A percentile compares a stretch with the other conserved stretches of the same genome.
phyloP scores from a whole-genome alignment of 2,329 filamentous ascomycete species.

The Rhynchosporium graminicola region DNA sequence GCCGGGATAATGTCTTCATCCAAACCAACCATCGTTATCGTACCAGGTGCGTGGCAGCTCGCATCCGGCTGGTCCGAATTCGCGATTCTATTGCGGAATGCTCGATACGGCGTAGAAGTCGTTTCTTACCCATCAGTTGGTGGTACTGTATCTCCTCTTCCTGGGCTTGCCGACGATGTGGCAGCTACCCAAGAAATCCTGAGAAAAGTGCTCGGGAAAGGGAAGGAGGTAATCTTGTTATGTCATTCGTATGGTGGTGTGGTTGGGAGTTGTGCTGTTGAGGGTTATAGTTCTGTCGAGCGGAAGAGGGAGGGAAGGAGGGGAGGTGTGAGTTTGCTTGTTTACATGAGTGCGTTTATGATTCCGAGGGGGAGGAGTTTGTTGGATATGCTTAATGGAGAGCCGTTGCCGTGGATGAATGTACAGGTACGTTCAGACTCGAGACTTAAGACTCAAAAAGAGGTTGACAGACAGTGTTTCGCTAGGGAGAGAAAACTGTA shows the following conservation, averaged over 20 bases:
- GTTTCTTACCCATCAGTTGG: conserved; percentile 26
- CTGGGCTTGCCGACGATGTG: conserved; percentile 29
- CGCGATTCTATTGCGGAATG: conserved; percentile 13
- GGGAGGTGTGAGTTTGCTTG: conserved; percentile 26
- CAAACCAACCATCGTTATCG: conserved; percentile 28
- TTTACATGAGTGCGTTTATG: conserved; percentile 28
- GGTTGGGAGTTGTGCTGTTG: conserved; percentile 32
- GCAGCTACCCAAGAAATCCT: conserved; percentile 33
- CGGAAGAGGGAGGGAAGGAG: conserved; percentile 20
- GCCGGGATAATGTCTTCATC: conserved; percentile 5
- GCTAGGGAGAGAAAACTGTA: conserved; percentile 24
- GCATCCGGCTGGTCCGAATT: conserved; percentile 17
- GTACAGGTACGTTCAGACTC: conserved; percentile 22
- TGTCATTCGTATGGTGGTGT: conserved; percentile 46
- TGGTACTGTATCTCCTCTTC: conserved; percentile 19
- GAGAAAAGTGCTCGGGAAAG: conserved; percentile 41
- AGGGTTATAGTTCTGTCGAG: conserved; percentile 16
- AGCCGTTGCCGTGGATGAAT: conserved; percentile 26
- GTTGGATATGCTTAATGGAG: conserved; percentile 25
- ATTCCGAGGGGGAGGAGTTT: conserved; percentile 24
- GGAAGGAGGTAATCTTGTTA: conserved; percentile 43
- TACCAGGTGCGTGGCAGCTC: conserved; percentile 28
- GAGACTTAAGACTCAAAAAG: no score
- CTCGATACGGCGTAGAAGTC: conserved; percentile 19
- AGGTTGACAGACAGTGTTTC: background rate